phyloP scores from a whole-genome alignment of 75 land plant genomes.

The Pinus tabuliformis region DNA sequence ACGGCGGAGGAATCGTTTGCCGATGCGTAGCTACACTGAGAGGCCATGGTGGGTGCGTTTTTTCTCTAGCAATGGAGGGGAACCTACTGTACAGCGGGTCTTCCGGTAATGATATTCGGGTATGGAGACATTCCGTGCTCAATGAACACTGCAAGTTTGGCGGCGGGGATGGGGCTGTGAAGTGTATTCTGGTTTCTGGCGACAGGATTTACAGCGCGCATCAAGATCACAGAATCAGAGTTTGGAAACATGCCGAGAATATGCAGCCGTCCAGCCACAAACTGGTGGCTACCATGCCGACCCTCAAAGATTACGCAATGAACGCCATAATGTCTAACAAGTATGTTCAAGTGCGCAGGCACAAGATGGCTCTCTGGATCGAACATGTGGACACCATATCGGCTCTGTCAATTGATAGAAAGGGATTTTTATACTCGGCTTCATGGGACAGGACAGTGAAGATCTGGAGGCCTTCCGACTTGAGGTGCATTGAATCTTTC shows the following conservation, averaged over 20 bases:
- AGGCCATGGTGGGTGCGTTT: constrained; percentile 36
- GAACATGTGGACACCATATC: constrained; percentile 72
- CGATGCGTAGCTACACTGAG: constrained; percentile 32
- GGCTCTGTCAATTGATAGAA: constrained; percentile 32
- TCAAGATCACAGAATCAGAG: constrained; percentile 76
- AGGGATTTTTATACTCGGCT: constrained; percentile 62
- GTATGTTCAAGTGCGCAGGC: constrained; percentile 62
- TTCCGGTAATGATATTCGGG: constrained; percentile 22
- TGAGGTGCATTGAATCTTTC: constrained; percentile 55
- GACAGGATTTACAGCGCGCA: constrained; percentile 53
- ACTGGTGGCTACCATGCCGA: constrained; percentile 44
- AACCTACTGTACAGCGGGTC: constrained; percentile 36
- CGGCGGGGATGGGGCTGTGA: constrained; percentile 44
- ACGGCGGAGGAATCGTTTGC: neutral
- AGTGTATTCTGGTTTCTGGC: constrained; percentile 37
- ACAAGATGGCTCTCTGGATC: constrained; percentile 63
- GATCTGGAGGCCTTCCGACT: constrained; percentile 64
- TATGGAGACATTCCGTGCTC: constrained; percentile 15
- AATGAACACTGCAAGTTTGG: constrained; percentile 4
- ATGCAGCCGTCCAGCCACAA: constrained; percentile 11
- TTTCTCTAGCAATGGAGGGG: constrained; percentile 30
- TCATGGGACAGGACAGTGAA: constrained; percentile 83
- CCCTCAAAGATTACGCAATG: constrained; percentile 4
- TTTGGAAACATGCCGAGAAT: constrained; percentile 33
- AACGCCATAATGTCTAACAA: constrained; percentile 28